Evolutionary conservation across 805 yeast genomes (phyloP), one percentile per base, ranked within the genome.

Genomic region (Candida alai): DNA sequence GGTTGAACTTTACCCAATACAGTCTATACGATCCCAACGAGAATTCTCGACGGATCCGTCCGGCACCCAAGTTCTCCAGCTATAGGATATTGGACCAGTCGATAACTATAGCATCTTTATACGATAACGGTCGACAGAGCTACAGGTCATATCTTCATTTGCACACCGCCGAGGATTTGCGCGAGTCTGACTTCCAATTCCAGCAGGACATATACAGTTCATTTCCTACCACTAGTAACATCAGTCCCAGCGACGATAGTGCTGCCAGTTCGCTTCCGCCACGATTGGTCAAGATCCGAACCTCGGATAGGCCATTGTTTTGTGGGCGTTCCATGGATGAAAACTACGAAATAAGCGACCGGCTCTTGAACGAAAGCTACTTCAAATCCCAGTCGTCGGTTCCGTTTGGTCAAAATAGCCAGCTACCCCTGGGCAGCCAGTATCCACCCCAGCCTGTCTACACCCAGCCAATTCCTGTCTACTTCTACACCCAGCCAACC

Each of bases 1-100:
- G 73, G 34, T 52, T 69, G 28, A 71, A 69, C 43, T 70, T 71
- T 47, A 59, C 68, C 23, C 73, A 57, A 44, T 63, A 61, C 39
- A 59, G 60, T 24, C 49, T 60, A 22, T 64, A 58, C 41, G 54
- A 62, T 31, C 71, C 69, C 4, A 46, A 46, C 13, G 44, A 40
- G 16, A 25, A 23, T 6, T 16, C 41, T 32, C 4, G 12, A 21
- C 8, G 37, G 19, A 8, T 28, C 29, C 11, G 24, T 15, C 27
- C 32, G 28, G 16, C 23, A 2, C 7, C 32, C 18, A 5, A 27
- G 14, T 2, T 18, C 11, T 10, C 30, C 20, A 30, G 40, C 12
- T 39, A 44, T 34, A 48, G 52, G 17, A 43, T 66, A n/a, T 35
- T 68, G 32, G 74, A 68, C 43, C 73, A 68, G 40, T 63, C 70